Evolutionary conservation across 2,329 filamentous ascomycete species (phyloP), one percentile per base, ranked within the genome.

Genomic region (Xenoacremonium recifei): DNA sequence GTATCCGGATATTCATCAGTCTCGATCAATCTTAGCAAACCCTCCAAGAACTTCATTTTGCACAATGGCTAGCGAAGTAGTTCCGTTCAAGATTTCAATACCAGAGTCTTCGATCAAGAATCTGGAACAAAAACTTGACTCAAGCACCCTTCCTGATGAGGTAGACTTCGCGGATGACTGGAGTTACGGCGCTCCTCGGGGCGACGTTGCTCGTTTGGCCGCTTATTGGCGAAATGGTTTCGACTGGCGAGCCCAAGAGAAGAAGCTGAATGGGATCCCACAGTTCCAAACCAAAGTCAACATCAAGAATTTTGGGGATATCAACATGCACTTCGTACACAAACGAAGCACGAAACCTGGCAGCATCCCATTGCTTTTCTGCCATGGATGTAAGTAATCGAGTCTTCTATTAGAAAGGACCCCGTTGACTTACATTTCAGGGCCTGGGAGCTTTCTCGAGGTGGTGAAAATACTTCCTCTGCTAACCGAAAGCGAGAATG

Each of bases 371-470:
- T 57, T 88, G 21, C 59, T 88, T 1, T 87, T 88, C 58, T 70
- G 73, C n/a, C 84, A 87, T 57, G 82, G 83, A 12, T 87, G 77
- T 69, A 45, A 53, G 63, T 56, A 3, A 4, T 12, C 3, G 6
- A 3, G 11, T 39, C 54, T 19, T 11, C 3, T n/a, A n/a, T 6
- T 32, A 6, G 13, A 16, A 11, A 32, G 6, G 29, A 32, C 15
- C 9, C 16, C 6, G 15, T 13, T 11, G n/a, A 19, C 32, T 34
- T 15, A 34, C 20, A 19, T 2, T 19, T 18, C 84, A 65, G 63
- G 80, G 79, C 85, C 85, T 0, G 85, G 85, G 1, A 83, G 77
- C 49, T 87, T 86, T 57, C 58, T 85, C 35, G 84, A 89, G 63
- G 81, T 80, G 3, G 63, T 67, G 16, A 87, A 85, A 55, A 65